Conservation (phyloP, 1,284 basidiomycete species). For the Marasmius tenuissimus region DNA sequence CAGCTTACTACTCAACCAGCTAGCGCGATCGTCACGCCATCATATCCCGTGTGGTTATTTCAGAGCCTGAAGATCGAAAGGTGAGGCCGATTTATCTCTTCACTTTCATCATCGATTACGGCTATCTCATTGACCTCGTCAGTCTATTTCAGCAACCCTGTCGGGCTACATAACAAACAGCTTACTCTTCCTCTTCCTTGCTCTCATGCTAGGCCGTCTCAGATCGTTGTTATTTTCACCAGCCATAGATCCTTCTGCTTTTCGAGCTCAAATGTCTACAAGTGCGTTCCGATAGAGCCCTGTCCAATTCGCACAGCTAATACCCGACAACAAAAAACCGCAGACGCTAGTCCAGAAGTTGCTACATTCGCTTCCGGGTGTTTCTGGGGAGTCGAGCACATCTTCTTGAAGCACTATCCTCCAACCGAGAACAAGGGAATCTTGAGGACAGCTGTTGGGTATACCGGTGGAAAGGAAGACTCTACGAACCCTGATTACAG, state of each 20-base stretch:
- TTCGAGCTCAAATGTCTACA: background rate
- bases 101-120: too few species aligned
- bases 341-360: conserved; percentile 36
- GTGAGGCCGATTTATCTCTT: too few species aligned
- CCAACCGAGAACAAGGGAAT: conserved; percentile 66
- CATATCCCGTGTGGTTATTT: too few species aligned
- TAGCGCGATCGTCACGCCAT: too few species aligned
- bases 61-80: too few species aligned
- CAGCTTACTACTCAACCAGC: too few species aligned
- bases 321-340: too few species aligned
- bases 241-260: background rate
- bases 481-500: conserved; percentile 65
- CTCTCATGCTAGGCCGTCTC: conserved; percentile 1
- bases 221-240: background rate
- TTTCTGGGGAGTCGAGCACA: conserved; percentile 86
- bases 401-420: conserved; percentile 82
- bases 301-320: background rate
- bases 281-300: background rate
- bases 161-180: background rate
- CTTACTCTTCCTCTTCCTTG: background rate
- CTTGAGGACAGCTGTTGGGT: conserved; percentile 75
- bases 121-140: background rate
- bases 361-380: conserved; percentile 84
- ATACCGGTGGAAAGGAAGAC: conserved; percentile 73
- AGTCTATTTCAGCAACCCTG: background rate